A percentile compares a stretch with the other conserved stretches of the same genome.
These are phyloP conservation scores for Entomophthora muscae DNA, from an alignment of 371 early-diverging fungal species.

Conservation along the genomic window DNA sequence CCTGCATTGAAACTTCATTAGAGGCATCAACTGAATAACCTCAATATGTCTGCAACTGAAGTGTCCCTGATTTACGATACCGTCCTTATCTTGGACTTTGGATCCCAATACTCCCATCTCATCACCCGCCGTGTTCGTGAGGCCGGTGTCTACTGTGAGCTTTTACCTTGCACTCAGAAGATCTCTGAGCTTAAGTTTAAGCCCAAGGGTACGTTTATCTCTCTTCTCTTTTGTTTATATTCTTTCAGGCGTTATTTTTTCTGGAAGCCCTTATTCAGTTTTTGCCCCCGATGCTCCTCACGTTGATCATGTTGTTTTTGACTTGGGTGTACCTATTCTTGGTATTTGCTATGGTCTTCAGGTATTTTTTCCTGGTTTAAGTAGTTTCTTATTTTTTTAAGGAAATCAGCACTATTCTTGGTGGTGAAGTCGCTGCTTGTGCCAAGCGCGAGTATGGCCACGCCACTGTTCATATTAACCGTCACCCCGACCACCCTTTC, in stretches of 20 bases:
- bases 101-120: conserved; percentile 94
- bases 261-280: conserved; percentile 92
- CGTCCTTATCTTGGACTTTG: conserved; percentile 95
- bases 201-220: conserved; percentile 42
- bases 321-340: conserved; percentile 75
- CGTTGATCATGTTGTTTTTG: conserved; percentile 79
- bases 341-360: conserved; percentile 97
- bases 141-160: conserved; percentile 94
- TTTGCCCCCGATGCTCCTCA: conserved; percentile 88
- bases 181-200: conserved; percentile 79
- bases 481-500: conserved; percentile 34
- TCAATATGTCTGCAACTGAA: conserved; percentile 5
- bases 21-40: not conserved
- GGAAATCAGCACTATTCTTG: conserved; percentile 67
- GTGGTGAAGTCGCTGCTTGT: conserved; percentile 72
- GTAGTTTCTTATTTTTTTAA: not conserved
- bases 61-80: conserved; percentile 77
- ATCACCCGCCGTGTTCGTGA: conserved; percentile 92
- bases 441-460: conserved; percentile 91
- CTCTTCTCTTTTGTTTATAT: not conserved
- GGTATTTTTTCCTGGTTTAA: conserved; percentile 15
- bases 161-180: conserved; percentile 90
- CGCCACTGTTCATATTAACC: conserved; percentile 49
- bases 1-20: no score
- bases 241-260: conserved; percentile 64